Base-by-base conservation (phyloP, 2,329 filamentous ascomycete species). In the Nakataea oryzae region DNA sequence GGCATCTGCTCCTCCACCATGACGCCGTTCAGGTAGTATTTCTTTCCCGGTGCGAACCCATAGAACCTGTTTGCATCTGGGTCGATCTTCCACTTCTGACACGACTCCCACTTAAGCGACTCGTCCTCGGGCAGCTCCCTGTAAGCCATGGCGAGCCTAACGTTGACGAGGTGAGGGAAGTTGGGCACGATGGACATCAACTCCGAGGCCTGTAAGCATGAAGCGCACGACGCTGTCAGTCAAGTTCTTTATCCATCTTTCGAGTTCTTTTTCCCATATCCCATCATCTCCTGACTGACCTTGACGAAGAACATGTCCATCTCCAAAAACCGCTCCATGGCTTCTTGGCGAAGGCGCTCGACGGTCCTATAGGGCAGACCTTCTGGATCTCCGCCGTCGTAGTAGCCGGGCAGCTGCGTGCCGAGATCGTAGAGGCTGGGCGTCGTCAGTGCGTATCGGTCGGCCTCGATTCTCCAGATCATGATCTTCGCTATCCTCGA, bases 301-400 rank as follows among this genome's bases (percentile, higher is more conserved):
- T 86, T 87, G 65, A 88, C 81, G 67, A 88, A 87, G 70, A 88
- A 88, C 78, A 87, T 79, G 66, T 87, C 81, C 69, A 82, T 80
- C 24, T 78, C 77, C 64, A 78, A 72, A 70, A 87, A 86, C 66
- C 76, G 78, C 62, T 81, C 76, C 73, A 77, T 78, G 17, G 82
- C 80, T 56, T 80, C 78, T 30, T 73, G 69, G 58, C 78, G 79
- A 47, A 85, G 76, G 62, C 73, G 73, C 65, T 81, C 75, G 50
- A 76, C 76, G 14, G 71, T 73, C 58, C 73, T 70, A 63, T 78
- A 78, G 61, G 73, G 70, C 70, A 85, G 69, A 6, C 69, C 70
- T 14, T 72, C 72, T 1, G 81, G 79, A 54, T 80, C 75, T 54
- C 78, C 73, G 11, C 71, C 74, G 56, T 75, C 78, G 63, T 84